Evolutionary conservation across 2,329 filamentous ascomycete genomes (phyloP).

Genomic region (Ilyonectria robusta): DNA sequence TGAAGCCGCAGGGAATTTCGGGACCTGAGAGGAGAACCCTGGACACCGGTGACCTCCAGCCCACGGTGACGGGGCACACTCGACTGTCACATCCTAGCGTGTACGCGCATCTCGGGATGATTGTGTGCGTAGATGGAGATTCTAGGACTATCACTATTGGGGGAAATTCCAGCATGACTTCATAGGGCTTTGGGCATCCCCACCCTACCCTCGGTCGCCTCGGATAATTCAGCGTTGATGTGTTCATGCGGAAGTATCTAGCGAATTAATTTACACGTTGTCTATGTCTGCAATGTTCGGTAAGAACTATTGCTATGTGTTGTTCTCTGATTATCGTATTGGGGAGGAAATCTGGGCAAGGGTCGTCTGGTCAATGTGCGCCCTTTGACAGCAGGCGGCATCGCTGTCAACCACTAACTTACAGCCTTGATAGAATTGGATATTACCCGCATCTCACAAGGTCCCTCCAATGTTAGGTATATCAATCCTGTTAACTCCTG

Average conservation of each 20-base stretch:
- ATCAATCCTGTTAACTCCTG: neutral
- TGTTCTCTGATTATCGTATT: no score
- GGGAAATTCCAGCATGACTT: neutral
- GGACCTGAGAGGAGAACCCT: slow-evolving; percentile 3
- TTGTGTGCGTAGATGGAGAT: neutral
- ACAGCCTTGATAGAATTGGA: neutral
- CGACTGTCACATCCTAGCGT: neutral
- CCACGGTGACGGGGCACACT: neutral
- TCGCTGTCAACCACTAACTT: neutral
- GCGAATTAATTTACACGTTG: neutral
- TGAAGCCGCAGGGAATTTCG: slow-evolving; percentile 10
- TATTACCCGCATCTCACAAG: neutral
- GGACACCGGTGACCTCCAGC: slow-evolving; percentile 2
- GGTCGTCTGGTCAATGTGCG: neutral
- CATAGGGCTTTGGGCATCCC: neutral
- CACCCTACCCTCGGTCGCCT: neutral
- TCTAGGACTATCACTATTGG: neutral
- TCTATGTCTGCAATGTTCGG: neutral
- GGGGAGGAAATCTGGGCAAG: no score
- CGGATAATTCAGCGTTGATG: neutral
- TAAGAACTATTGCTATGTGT: neutral
- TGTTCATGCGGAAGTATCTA: no score
- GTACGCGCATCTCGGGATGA: slow-evolving; percentile 1
- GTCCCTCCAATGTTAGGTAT: neutral
- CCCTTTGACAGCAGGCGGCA: neutral